Evolutionary conservation across 345 rosid genomes (phyloP), one percentile per base, ranked within the genome.

Genomic region (Zanthoxylum bungeanum): DNA sequence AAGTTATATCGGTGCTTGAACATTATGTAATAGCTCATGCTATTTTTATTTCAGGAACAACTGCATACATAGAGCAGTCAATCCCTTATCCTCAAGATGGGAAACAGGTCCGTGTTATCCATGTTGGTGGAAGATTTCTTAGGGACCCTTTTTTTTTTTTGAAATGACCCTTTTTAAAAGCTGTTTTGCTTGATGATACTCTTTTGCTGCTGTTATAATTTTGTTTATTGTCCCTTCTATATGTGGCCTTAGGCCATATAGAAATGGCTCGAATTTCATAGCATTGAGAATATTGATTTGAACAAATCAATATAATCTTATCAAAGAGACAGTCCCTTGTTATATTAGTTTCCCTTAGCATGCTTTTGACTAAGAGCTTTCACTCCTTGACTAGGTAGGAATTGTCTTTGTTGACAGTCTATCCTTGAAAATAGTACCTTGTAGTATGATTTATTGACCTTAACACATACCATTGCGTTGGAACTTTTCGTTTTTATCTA

Each of bases 1-100:
- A 51, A 9, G 46, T 69, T 24, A n/a, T 5, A 4, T 37, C 28
- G 14, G 14, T 73, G 34, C 52, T 65, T 60, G 11, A 42, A 62
- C 17, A 7, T n/a, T 53, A 33, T 56, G 37, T 60, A 64, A 2
- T 22, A 28, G 53, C 21, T 72, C 49, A 12, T 47, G 30, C 63
- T 64, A 74, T 68, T 60, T 64, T 74, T 53, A 9, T 76, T 82
- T 67, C 73, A 91, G 97, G 93, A 75, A 87, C 87, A 58, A 84
- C 80, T 56, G 97, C 93, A 11, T 89, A 82, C 67, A 71, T 89
- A 72, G 91, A 87, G 74, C 93, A 91, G 76, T 87, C 92, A 5
- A 74, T 14, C 70, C 97, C 97, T 24, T 91, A 34, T 83, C 97
- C 97, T 16, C 75, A 87, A 84, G 97, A 91, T 68, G 93, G 97